phyloP scores from a whole-genome alignment of 495 filamentous ascomycete species.

The Cenococcum geophilum region DNA sequence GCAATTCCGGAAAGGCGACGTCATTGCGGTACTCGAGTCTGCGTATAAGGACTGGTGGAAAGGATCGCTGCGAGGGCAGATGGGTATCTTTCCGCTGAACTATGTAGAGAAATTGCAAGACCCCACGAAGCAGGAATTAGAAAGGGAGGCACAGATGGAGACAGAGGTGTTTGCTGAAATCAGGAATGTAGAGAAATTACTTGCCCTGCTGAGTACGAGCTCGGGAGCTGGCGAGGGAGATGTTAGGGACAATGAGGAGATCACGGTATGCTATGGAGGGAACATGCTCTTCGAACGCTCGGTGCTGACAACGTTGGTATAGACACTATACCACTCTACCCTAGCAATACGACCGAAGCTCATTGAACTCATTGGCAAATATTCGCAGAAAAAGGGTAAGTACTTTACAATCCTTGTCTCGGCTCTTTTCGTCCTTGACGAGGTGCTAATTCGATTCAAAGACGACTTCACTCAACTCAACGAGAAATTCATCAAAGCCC shows the following conservation, averaged over 20 bases:
- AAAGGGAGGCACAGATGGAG: constrained; percentile 95
- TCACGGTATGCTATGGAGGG: constrained; percentile 50
- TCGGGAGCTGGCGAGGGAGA: constrained; percentile 32
- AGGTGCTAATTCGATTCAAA: constrained; percentile 35
- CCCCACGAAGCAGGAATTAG: constrained; percentile 88
- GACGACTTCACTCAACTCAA: constrained; percentile 98
- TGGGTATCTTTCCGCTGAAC: constrained; percentile 95
- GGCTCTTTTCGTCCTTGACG: no score
- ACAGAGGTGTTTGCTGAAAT: constrained; percentile 96
- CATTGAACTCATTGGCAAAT: constrained; percentile 97
- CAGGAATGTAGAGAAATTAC: constrained; percentile 94
- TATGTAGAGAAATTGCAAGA: constrained; percentile 97
- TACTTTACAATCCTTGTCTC: no score
- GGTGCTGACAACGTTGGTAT: constrained; percentile 1
- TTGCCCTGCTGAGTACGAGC: constrained; percentile 90
- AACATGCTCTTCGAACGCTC: not conserved
- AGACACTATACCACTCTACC: constrained; percentile 88
- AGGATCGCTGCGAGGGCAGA: constrained; percentile 86
- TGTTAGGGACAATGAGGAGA: constrained; percentile 59
- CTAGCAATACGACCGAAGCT: constrained; percentile 91
- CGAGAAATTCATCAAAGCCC: constrained; percentile 98
- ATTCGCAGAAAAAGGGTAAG: constrained; percentile 96
- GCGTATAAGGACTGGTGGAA: constrained; percentile 99
- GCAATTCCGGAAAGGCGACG: constrained; percentile 92
- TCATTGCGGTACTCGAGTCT: constrained; percentile 93